These are phyloP conservation scores for Colletotrichum agaves DNA, from an alignment of 2,329 filamentous ascomycete species.

Conservation along the genomic window DNA sequence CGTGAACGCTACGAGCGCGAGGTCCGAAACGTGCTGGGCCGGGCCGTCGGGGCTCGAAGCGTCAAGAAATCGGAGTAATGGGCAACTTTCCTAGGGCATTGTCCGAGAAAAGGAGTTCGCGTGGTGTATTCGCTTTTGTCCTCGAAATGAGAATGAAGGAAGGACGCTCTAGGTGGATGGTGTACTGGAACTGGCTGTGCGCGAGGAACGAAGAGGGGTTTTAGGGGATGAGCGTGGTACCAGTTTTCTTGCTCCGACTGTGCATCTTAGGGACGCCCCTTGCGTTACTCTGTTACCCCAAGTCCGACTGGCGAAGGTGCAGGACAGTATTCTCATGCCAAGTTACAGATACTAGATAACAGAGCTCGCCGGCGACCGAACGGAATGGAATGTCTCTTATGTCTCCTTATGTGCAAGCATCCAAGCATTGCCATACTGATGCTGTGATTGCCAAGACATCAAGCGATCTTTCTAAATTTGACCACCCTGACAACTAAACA, in stretches of 20 bases:
- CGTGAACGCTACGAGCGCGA: slow-evolving; percentile 47
- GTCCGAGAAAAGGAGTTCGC: too few species aligned
- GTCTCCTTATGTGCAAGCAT: not conserved
- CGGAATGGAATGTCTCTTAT: not conserved
- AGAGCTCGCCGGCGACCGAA: not conserved
- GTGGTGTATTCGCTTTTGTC: too few species aligned
- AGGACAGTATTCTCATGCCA: slow-evolving; percentile 1
- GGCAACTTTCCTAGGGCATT: too few species aligned
- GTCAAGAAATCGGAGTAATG: too few species aligned
- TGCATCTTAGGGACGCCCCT: not conserved
- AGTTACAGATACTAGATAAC: slow-evolving; percentile 19
- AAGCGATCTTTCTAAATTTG: slow-evolving; percentile 1
- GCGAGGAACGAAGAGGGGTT: too few species aligned
- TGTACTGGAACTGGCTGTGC: too few species aligned
- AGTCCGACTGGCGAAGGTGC: not conserved
- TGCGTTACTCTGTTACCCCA: not conserved
- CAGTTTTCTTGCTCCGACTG: not conserved
- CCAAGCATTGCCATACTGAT: not conserved
- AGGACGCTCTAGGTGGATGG: too few species aligned
- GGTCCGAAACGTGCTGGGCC: slow-evolving; percentile 40
- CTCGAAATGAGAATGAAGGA: too few species aligned
- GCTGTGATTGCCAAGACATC: not conserved
- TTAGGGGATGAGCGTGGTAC: too few species aligned
- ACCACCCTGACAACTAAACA: not conserved
- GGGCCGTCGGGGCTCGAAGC: not conserved